phyloP scores from a whole-genome alignment of 2,329 filamentous ascomycete species.

The Myotisia sp. region DNA sequence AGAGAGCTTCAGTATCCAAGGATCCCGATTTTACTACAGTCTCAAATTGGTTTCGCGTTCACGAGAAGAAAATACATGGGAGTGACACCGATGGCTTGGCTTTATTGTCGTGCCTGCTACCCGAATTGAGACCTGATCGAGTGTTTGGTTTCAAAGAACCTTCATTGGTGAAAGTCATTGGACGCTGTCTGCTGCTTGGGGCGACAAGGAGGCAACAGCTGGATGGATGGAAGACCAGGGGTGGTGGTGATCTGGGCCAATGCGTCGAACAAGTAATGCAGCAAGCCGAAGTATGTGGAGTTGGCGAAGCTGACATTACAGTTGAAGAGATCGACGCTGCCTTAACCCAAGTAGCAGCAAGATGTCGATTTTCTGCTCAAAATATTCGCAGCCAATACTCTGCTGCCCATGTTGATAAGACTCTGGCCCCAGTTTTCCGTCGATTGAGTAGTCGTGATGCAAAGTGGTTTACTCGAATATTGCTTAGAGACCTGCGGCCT shows the following conservation, averaged over 20 bases:
- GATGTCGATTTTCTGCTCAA: constrained; percentile 56
- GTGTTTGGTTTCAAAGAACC: constrained; percentile 56
- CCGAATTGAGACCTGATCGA: constrained; percentile 60
- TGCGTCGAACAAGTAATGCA: constrained; percentile 54
- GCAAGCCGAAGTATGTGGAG: constrained; percentile 38
- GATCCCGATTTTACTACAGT: constrained; percentile 35
- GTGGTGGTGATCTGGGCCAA: constrained; percentile 53
- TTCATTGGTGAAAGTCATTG: constrained; percentile 52
- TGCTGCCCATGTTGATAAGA: constrained; percentile 29
- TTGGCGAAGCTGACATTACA: constrained; percentile 36
- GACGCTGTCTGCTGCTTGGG: constrained; percentile 51
- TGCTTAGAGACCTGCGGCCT: constrained; percentile 63
- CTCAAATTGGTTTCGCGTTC: constrained; percentile 52
- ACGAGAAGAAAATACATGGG: constrained; percentile 45
- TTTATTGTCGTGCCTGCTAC: constrained; percentile 61
- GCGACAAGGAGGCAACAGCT: constrained; percentile 48
- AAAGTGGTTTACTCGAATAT: constrained; percentile 74
- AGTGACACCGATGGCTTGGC: constrained; percentile 45
- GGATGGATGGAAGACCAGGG: constrained; percentile 45
- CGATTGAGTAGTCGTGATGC: constrained; percentile 53
- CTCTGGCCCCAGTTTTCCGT: constrained; percentile 44
- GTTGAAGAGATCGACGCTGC: constrained; percentile 58
- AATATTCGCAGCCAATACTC: constrained; percentile 35
- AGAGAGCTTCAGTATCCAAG: constrained; percentile 18
- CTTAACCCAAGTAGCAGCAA: constrained; percentile 53